Evolutionary conservation across 2,329 filamentous ascomycete genomes (phyloP).

Genomic region (Dichotomopilus funicola): DNA sequence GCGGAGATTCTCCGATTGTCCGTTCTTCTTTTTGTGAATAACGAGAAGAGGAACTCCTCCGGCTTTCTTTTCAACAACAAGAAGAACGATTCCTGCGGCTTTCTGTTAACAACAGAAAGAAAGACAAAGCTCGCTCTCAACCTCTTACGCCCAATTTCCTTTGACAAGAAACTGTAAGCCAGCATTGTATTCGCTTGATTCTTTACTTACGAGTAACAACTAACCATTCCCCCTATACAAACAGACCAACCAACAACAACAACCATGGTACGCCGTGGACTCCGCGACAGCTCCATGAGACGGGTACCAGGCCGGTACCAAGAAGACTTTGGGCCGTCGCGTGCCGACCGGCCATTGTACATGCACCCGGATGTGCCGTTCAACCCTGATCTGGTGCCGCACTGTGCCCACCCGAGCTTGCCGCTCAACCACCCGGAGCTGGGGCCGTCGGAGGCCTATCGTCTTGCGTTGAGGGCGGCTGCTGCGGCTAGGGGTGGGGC

Average conservation of each 20-base stretch:
- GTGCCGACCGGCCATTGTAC: constrained; percentile 17
- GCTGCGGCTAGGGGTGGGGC: not conserved
- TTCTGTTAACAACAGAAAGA: too few species aligned
- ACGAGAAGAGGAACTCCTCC: too few species aligned
- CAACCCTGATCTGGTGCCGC: constrained; percentile 21
- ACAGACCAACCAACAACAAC: not conserved
- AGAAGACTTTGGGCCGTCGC: constrained; percentile 18
- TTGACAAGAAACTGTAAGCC: too few species aligned
- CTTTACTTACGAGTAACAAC: too few species aligned
- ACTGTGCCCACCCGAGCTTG: constrained; percentile 24
- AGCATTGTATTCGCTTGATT: too few species aligned
- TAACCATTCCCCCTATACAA: too few species aligned
- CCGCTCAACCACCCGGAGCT: constrained; percentile 21
- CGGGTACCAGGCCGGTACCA: constrained; percentile 22
- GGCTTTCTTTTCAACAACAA: too few species aligned
- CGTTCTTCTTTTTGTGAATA: too few species aligned
- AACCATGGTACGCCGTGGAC: not conserved
- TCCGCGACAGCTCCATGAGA: constrained; percentile 31
- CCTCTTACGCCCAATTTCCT: too few species aligned
- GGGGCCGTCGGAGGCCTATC: constrained; percentile 16
- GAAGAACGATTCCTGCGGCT: too few species aligned
- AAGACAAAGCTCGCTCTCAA: too few species aligned
- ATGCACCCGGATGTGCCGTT: constrained; percentile 23
- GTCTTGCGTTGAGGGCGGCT: not conserved
- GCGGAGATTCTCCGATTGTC: too few species aligned